A percentile compares a stretch with the other conserved stretches of the same genome.
Conservation (phyloP, 257 asterid genomes). For the Salvia miltiorrhiza region DNA sequence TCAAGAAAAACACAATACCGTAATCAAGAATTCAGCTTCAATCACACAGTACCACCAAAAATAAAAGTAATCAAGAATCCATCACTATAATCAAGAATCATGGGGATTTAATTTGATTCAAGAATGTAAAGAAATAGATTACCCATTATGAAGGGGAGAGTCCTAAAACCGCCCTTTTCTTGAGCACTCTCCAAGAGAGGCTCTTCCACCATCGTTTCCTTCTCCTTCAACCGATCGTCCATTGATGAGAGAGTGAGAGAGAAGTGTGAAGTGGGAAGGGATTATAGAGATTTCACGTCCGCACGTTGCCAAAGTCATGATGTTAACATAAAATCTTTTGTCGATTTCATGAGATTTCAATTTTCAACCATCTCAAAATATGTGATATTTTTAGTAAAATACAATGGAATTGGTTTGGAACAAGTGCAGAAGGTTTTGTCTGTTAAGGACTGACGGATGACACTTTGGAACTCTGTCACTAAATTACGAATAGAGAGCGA, state of each 20-base stretch:
- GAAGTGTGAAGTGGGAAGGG: neutral
- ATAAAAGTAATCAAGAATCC: neutral
- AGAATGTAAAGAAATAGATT: neutral
- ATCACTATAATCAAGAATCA: neutral
- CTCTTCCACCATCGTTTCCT: slow-evolving; percentile 20
- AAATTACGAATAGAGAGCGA: no score
- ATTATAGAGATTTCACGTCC: neutral
- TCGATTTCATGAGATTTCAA: neutral
- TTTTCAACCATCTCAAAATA: neutral
- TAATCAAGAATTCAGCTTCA: neutral
- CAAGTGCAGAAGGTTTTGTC: no score
- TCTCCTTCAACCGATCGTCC: slow-evolving; percentile 16
- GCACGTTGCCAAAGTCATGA: neutral
- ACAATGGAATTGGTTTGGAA: no score
- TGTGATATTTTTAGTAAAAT: neutral
- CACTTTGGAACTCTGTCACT: no score
- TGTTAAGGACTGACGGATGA: no score
- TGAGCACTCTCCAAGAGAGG: slow-evolving; percentile 30
- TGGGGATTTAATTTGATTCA: neutral
- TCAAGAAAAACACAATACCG: neutral
- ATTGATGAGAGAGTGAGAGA: slow-evolving; percentile 9
- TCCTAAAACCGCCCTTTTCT: slow-evolving; percentile 66
- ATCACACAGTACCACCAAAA: no score
- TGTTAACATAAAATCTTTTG: neutral
- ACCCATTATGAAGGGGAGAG: slow-evolving; percentile 75